Base-by-base conservation (phyloP, 2,329 filamentous ascomycete genomes). In the Metarhizium album region DNA sequence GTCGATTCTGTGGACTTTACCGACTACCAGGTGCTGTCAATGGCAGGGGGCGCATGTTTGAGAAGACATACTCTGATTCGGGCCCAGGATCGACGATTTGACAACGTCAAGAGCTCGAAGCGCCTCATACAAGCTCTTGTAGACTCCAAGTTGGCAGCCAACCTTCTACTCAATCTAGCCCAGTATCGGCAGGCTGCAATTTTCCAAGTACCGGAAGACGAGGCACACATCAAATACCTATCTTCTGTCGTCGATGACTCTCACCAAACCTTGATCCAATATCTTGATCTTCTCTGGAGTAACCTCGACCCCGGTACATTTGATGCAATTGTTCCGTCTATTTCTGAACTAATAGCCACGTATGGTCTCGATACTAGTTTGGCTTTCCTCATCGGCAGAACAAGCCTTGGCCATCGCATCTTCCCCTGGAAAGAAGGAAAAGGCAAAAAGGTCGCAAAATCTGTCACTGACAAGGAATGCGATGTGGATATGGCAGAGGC, bases 211-310 rank as follows among this genome's bases (percentile, higher is more conserved):
- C 78, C 85, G 6, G 82, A 89, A 35, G 74, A 77, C 23, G 80
- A 86, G 52, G 84, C 87, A 0, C 90, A 94, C 54, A 83, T 96
- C 64, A 98, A 98, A 66, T 84, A 90, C 42, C 71, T 97, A 13
- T 87, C 88, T 2, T 89, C 89, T 48, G 83, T 95, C 57, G 79
- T 95, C 48, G 93, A 98, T 63, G 90, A 95, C 64, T 85, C 94
- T 20, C 88, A 95, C 58, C 81, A 87, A 53, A 84, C 90, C 8
- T 76, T 97, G 23, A 79, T 82, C 23, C 90, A 96, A 61, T 98
- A 94, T 62, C 75, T 97, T 18, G 93, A 97, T 60, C 78, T 96
- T 6, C 76, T 98, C 31, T 86, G 86, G 62, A 87, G 81, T 63
- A 94, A 90, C 60, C 70, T 96, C 29, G 76, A 83, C 0, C 74